Evolutionary conservation across 805 yeast genomes (phyloP), one percentile per base, ranked within the genome.

Genomic region (Saccharomycopsis oosterbeekiorum): DNA sequence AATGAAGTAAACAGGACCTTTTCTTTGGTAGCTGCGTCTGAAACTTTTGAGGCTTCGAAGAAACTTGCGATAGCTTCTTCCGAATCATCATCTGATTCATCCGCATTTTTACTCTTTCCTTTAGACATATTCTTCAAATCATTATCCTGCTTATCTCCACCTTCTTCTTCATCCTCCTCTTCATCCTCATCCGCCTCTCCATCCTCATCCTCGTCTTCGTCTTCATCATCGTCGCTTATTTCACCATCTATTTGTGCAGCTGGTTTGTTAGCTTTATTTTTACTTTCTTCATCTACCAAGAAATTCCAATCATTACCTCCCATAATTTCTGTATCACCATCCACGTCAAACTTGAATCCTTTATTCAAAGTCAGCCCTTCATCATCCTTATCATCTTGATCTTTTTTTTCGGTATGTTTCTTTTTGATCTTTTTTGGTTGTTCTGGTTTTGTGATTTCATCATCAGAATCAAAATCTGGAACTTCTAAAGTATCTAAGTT

Each of bases 271-370:
- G 62, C 68, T n/a, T 51, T 37, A 58, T 55, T 62, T 9, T 41
- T 54, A 10, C 29, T 19, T 12, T 68, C 66, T 24, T 68, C 76
- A 43, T 80, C 83, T 60, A 82, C 83, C 50, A 79, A 81, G 69
- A 91, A 89, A 67, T 90, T 90, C 97, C 97, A 91, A 4, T 96
- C 97, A 61, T 81, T 83, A 59, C 85, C 84, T 2, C 75, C 75
- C 53, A 47, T 47, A 2, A 77, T 65, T 53, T 70, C 74, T 17
- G 74, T 71, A 39, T 78, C 85, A 34, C 78, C 82, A 34, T 83
- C 93, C 11, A 84, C 66, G 24, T 84, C 80, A 69, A 92, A 92
- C 19, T 79, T 73, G 69, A 94, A 90, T 40, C 83, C 85, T 4
- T 92, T 90, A 67, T 89, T 85, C 55, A 91, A 70, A 80, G 78